Evolutionary conservation across 495 filamentous ascomycete species (phyloP), one percentile per base, ranked within the genome.

Genomic region (Ramalina peruviana): DNA sequence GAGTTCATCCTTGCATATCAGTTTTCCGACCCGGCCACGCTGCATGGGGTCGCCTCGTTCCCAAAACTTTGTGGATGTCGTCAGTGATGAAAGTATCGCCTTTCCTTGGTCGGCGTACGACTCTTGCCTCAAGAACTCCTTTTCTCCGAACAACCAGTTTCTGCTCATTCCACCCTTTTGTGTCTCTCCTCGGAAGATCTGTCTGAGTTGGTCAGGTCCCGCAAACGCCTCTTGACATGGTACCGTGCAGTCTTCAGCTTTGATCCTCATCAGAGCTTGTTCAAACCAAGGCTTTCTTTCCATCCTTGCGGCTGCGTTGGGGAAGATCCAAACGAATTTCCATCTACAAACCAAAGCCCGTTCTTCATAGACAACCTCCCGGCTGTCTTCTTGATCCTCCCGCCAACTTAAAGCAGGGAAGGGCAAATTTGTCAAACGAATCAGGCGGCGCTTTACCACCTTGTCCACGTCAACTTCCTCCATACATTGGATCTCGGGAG

Each of bases 341-440:
- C 52, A 67, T 21, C 67, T 52, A n/a, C 56, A 61, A 7, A 63
- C 51, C 43, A 73, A 64, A 6, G 77, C 58, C 0, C 56, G 55
- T 0, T 62, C 64, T 4, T 54, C 46, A n/a, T 57, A 37, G 13
- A 67, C 56, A 0, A 64, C 56, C 4, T 60, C 61, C 0, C 49
- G 7, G 6, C 37, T 36, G 4, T 63, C 52, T 1, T 51, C 42
- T 20, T 55, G 39, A 3, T 60, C 58, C 6, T 51, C 40, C 0
- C 58, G 52, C 39, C 66, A 74, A 40, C 56, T 65, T 10, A 57
- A 42, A 2, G 40, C 41, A 1, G 62, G 61, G 37, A 73, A 81
- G 0, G 63, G 49, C 1, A 65, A 61, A 47, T 82, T 80, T 0
- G 80, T 83, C 3, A 75, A 46, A 4, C 70, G 57, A 9, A 81